Percentiles rank a stretch among this genome's conserved stretches.
Conservation (phyloP, 2,329 filamentous ascomycete genomes). For the Beauveria medogensis region DNA sequence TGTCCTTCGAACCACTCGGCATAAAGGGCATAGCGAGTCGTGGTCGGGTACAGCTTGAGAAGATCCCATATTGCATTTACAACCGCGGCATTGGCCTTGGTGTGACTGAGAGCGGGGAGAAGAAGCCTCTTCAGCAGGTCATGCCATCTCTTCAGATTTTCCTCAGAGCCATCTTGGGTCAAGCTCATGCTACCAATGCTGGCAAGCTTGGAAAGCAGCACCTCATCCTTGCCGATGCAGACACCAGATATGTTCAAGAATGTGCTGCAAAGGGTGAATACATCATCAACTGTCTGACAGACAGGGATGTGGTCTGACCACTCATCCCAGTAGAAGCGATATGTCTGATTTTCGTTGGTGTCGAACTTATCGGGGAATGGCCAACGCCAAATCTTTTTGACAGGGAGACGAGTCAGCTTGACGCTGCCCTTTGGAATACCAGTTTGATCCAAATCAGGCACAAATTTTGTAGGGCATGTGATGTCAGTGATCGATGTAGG, state of each 20-base stretch:
- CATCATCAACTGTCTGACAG: constrained; percentile 82
- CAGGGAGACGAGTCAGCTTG: constrained; percentile 48
- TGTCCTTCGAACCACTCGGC: constrained; percentile 84
- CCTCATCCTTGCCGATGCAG: constrained; percentile 77
- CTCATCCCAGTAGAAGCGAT: constrained; percentile 95
- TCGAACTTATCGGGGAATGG: constrained; percentile 73
- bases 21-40: constrained; percentile 79
- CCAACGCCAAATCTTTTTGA: constrained; percentile 71
- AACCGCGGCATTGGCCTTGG: constrained; percentile 72
- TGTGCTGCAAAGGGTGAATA: constrained; percentile 78
- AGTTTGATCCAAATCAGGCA: constrained; percentile 51
- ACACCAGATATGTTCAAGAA: constrained; percentile 80
- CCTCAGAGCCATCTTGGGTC: constrained; percentile 56
- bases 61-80: constrained; percentile 84
- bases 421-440: constrained; percentile 62
- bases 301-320: constrained; percentile 91
- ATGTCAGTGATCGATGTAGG: constrained; percentile 24
- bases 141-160: constrained; percentile 73
- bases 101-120: constrained; percentile 82
- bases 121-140: constrained; percentile 75
- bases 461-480: constrained; percentile 36
- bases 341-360: constrained; percentile 66
- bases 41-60: constrained; percentile 67
- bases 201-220: constrained; percentile 72
- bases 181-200: constrained; percentile 76